Conservation (phyloP, 2,329 filamentous ascomycete species). For the Cladosporium sp. region DNA sequence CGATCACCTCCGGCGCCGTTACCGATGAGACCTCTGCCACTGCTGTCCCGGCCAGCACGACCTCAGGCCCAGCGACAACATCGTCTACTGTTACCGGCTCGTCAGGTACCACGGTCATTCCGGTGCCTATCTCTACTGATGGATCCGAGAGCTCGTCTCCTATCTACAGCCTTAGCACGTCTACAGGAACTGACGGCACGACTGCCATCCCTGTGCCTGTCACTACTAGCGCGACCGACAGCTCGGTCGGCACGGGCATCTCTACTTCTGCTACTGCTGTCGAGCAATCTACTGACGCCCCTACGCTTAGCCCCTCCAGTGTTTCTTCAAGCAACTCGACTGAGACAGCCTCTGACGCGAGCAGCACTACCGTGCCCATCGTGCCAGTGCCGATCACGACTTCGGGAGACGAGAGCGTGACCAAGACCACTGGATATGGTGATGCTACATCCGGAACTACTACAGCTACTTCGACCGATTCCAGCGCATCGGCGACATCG, state of each 20-base stretch:
- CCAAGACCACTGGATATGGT: conserved; percentile 1
- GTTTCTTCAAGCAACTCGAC: conserved; percentile 14
- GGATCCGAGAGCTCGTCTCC: conserved; percentile 7
- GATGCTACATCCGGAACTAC: conserved; percentile 1
- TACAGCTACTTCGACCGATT: neutral
- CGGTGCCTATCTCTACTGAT: conserved; percentile 15
- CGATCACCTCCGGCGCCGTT: neutral
- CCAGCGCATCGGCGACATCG: conserved; percentile 3
- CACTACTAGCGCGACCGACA: conserved; percentile 4
- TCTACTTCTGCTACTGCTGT: conserved; percentile 9
- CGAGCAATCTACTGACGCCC: conserved; percentile 5
- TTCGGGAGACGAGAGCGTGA: neutral
- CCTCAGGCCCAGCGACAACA: conserved; percentile 21
- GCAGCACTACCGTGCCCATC: conserved; percentile 10
- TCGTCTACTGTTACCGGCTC: conserved; percentile 22
- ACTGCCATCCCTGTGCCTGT: conserved; percentile 20
- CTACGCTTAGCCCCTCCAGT: neutral
- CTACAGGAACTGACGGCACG: conserved; percentile 16
- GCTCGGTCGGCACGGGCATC: conserved; percentile 11
- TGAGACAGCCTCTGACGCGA: neutral
- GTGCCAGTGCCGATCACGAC: conserved; percentile 8
- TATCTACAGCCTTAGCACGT: conserved; percentile 16
- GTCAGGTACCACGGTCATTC: conserved; percentile 20
- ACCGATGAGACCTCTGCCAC: conserved; percentile 21
- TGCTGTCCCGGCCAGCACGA: conserved; percentile 26